phyloP scores from a whole-genome alignment of 2,329 filamentous ascomycete genomes.

The Dactylella cylindrospora region DNA sequence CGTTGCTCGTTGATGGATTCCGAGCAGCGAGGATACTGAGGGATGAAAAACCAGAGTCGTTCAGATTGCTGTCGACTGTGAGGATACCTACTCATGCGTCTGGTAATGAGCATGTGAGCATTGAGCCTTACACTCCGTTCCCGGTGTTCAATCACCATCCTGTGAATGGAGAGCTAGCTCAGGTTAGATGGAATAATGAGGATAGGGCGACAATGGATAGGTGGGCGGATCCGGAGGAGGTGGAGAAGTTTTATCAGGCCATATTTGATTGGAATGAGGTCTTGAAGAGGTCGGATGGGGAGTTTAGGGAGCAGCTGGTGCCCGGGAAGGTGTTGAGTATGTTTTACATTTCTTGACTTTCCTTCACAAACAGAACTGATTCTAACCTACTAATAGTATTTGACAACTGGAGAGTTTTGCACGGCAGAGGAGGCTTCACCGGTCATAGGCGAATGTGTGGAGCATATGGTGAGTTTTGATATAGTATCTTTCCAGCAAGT shows the following conservation, averaged over 20 bases:
- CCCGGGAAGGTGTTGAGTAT: conserved; percentile 76
- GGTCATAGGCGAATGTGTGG: conserved; percentile 87
- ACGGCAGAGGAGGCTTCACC: conserved; percentile 79
- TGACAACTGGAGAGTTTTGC: conserved; percentile 92
- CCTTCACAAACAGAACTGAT: no score
- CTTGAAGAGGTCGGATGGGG: conserved; percentile 64
- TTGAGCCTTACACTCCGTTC: conserved; percentile 69
- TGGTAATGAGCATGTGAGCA: conserved; percentile 79
- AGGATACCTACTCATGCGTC: conserved; percentile 77
- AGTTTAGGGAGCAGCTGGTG: conserved; percentile 78
- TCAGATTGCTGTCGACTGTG: conserved; percentile 60
- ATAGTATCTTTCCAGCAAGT: neutral
- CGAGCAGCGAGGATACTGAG: conserved; percentile 65
- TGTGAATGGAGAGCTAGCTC: conserved; percentile 56
- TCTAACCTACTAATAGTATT: conserved; percentile 65
- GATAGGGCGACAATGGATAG: conserved; percentile 72
- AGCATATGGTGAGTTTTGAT: conserved; percentile 71
- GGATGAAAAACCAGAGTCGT: conserved; percentile 60
- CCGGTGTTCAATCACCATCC: conserved; percentile 70
- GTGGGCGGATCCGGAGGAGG: conserved; percentile 56
- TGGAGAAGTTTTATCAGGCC: conserved; percentile 73
- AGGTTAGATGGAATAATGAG: conserved; percentile 90
- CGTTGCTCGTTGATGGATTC: conserved; percentile 84
- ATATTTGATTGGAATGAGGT: conserved; percentile 73
- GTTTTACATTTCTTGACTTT: conserved; percentile 52